Evolutionary conservation across 2,329 filamentous ascomycete species (phyloP), one percentile per base, ranked within the genome.

Genomic region (Claviceps spartinae): DNA sequence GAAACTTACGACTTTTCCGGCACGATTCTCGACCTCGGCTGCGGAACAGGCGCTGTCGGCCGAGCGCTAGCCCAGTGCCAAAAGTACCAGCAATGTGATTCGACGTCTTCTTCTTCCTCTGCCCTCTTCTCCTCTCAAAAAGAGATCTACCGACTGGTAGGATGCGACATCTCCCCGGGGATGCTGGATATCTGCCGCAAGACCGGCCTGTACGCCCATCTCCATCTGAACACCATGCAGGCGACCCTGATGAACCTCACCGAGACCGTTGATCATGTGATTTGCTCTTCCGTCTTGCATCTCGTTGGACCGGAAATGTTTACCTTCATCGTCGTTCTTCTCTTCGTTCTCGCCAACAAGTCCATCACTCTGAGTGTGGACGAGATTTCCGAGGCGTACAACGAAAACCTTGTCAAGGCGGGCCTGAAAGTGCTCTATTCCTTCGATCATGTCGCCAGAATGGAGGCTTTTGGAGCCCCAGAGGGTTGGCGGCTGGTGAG

Each of bases 331-430:
- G 5, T 45, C 22, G 40, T 9, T 11, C 41, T 44, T 7, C 30
- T 34, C 41, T 50, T 50, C 16, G 16, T 44, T 9, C 13, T 24
- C 30, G 48, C 41, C 13, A 22, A 50, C 13, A 50, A 36, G 6
- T 50, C 48, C 14, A 50, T 50, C 48, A 50, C 48, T 20, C n/a
- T 50, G n/a, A 44, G 18, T 5, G n/a, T 50, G 7, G 48, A 50
- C 11, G 48, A 45, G 41, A 44, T 44, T 11, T 14, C 48, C 5
- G 41, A 45, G 5, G n/a, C 1, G 5, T 49, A 42, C 38, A 49
- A 49, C 9, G 20, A n/a, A 2, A 22, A n/a, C 2, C 16, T 49
- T 2, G 24, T 16, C 22, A 14, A 36, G 20, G 14, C 4, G 5
- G 48, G 48, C 7, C 1, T 8, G 3, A 3, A 38, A 1, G 5